Base-by-base conservation (phyloP, 2,329 filamentous ascomycete species). In the Ascochyta pisi region DNA sequence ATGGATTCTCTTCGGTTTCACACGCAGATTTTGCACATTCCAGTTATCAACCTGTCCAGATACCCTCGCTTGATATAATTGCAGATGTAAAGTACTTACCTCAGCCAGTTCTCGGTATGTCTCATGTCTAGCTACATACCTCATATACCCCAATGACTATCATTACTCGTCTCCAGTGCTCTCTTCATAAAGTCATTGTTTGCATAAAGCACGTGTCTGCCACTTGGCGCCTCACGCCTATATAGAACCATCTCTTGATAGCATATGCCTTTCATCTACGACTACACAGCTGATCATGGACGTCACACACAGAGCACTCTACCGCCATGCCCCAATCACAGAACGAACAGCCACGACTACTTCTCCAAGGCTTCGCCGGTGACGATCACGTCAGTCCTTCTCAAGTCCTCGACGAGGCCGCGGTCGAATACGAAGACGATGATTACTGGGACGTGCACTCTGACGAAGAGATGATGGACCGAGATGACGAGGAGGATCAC, bases 371-470 rank as follows among this genome's bases (percentile, higher is more conserved):
- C 9, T 74, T 74, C 34, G 77, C 77, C 22, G 77, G 78, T 42
- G 78, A 80, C 16, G 69, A 74, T 34, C 65, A 73, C 33, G 55
- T 66, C 45, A 75, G 72, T 37, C 73, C 71, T 15, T 74, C 72
- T 8, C 67, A 74, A 34, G 45, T 68, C n/a, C 71, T 76, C 23
- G 67, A 75, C 44, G 71, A 74, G 60, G 73, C 72, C 45, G 72
- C 71, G 16, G 58, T 82, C 15, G 79, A 82, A 63, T 70, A 70
- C 24, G 75, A 77, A 44, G 80, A 82, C 52, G 78, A 82, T 45
- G 79, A 82, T 47, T 82, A 82, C 58, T 82, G 76, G 63, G 80
- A 82, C 55, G 75, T 82, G 15, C 66, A 79, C 1, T 78, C 79
- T 0, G 79, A 82, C 48, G 80, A 82, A 57, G 80, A 82, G 22